Percentiles rank a stretch among this genome's conserved stretches.
These are phyloP conservation scores for Paraglomus brasilianum DNA, from an alignment of 192 early-diverging fungal genomes.

Conservation along the genomic window DNA sequence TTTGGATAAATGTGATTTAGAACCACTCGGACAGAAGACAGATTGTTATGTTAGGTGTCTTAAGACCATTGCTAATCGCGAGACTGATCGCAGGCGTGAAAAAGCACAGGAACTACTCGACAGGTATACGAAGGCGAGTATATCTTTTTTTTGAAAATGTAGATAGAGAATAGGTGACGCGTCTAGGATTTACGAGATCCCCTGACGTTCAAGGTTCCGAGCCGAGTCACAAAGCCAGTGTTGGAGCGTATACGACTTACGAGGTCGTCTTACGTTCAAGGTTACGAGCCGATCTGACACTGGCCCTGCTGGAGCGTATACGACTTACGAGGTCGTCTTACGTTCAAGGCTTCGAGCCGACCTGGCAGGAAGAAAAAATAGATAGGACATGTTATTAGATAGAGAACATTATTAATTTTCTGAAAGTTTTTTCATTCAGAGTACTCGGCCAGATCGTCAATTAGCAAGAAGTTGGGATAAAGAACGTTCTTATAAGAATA, in stretches of 20 bases:
- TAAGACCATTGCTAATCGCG: conserved; percentile 22
- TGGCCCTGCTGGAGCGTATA: conserved; percentile 22
- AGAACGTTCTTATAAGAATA: not conserved
- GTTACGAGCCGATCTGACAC: not conserved
- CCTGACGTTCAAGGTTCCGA: conserved; percentile 25
- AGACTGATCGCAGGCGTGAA: conserved; percentile 19
- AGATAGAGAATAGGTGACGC: conserved; percentile 29
- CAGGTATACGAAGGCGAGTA: conserved; percentile 26
- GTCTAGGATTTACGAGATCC: conserved; percentile 26
- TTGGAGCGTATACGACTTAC: conserved; percentile 20
- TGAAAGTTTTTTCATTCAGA: conserved; percentile 10
- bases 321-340: not conserved
- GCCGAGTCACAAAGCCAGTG: conserved; percentile 29
- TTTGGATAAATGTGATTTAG: conserved; percentile 27
- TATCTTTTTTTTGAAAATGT: conserved; percentile 19
- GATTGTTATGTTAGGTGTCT: conserved; percentile 23
- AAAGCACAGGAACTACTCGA: conserved; percentile 25
- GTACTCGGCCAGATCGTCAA: not conserved
- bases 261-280: conserved; percentile 10
- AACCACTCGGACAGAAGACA: conserved; percentile 25
- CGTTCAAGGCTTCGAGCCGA: conserved; percentile 5
- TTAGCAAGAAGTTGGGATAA: not conserved
- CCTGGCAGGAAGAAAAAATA: conserved; percentile 12
- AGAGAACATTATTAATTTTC: conserved; percentile 14
- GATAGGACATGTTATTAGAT: not conserved